These are phyloP conservation scores for Exserohilum rostratum DNA, from an alignment of 2,329 filamentous ascomycete genomes.

Conservation along the genomic window DNA sequence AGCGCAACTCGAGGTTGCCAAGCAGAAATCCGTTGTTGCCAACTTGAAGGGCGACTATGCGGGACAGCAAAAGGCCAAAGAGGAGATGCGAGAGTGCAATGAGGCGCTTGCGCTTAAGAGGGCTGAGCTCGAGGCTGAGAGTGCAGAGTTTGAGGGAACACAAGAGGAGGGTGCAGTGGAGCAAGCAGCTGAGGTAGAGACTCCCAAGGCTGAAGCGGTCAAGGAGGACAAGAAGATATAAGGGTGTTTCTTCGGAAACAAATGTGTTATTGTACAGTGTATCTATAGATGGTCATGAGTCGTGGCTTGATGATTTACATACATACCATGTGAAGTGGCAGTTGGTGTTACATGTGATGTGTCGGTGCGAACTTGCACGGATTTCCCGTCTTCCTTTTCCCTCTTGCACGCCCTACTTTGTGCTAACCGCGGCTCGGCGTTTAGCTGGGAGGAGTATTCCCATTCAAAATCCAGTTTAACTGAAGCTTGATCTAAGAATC, in stretches of 20 bases:
- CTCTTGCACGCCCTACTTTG: too few relatives aligned
- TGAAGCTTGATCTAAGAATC: background rate
- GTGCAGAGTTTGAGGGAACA: background rate
- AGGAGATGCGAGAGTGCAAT: slow-evolving; percentile 13
- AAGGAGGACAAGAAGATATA: slow-evolving; percentile 18
- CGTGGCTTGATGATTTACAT: slow-evolving; percentile 16
- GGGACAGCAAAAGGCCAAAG: slow-evolving; percentile 15
- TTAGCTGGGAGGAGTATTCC: background rate
- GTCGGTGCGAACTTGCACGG: background rate
- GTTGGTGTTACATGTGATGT: slow-evolving; percentile 7
- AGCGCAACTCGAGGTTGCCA: slow-evolving; percentile 18
- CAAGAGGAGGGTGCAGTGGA: background rate
- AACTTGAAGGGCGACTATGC: slow-evolving; percentile 13
- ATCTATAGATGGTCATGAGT: slow-evolving; percentile 21
- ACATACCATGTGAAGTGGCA: slow-evolving; percentile 4
- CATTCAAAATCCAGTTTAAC: background rate
- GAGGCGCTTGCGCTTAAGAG: slow-evolving; percentile 17
- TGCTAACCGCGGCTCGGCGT: slow-evolving; percentile 1
- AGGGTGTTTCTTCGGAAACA: background rate
- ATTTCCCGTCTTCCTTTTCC: background rate
- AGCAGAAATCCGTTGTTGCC: slow-evolving; percentile 18
- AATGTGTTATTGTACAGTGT: slow-evolving; percentile 23
- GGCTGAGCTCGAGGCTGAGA: slow-evolving; percentile 12
- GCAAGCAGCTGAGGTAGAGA: slow-evolving; percentile 1
- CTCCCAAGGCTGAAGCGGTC: background rate